Percentiles rank a stretch among this genome's conserved stretches.
phyloP scores from a whole-genome alignment of 2,329 filamentous ascomycete species.

The Fusarium sp. region DNA sequence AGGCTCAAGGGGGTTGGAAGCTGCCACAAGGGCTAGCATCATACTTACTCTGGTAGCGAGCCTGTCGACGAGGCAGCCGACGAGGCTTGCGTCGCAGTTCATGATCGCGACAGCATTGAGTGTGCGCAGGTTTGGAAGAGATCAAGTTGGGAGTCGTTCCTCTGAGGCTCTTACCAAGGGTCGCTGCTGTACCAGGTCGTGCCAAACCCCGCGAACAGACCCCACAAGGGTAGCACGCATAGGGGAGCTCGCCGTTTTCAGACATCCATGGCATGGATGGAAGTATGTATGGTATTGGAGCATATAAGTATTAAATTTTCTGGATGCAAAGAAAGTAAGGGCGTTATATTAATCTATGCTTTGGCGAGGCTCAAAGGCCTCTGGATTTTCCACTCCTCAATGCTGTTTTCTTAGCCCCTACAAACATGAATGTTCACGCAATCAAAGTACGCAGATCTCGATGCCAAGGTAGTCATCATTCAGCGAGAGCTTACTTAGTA shows the following conservation, averaged over 20 bases:
- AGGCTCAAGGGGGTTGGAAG: not conserved
- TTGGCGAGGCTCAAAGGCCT: not conserved
- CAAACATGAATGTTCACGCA: not conserved
- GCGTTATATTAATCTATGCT: not conserved
- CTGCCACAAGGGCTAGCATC: not conserved
- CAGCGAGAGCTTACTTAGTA: not conserved
- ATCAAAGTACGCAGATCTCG: not conserved
- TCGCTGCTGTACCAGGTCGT: constrained; percentile 18
- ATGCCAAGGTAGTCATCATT: not conserved
- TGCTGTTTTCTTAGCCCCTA: too few relatives aligned
- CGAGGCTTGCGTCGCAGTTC: constrained; percentile 69
- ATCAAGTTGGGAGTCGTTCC: constrained; percentile 22
- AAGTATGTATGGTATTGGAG: not conserved
- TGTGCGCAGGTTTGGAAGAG: constrained; percentile 14
- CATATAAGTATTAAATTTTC: too few relatives aligned
- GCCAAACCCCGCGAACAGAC: constrained; percentile 38
- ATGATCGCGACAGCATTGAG: constrained; percentile 53
- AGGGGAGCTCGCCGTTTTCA: constrained; percentile 18
- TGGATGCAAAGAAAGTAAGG: not conserved
- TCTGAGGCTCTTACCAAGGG: constrained; percentile 19
- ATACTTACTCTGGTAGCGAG: constrained; percentile 68
- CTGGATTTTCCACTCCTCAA: not conserved
- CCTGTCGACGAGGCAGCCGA: constrained; percentile 71
- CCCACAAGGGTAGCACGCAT: constrained; percentile 32
- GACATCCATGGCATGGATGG: constrained; percentile 4